A percentile compares a stretch with the other conserved stretches of the same genome.
Conservation (phyloP, 805 yeast genomes). For the Metschnikowia rubicola region DNA sequence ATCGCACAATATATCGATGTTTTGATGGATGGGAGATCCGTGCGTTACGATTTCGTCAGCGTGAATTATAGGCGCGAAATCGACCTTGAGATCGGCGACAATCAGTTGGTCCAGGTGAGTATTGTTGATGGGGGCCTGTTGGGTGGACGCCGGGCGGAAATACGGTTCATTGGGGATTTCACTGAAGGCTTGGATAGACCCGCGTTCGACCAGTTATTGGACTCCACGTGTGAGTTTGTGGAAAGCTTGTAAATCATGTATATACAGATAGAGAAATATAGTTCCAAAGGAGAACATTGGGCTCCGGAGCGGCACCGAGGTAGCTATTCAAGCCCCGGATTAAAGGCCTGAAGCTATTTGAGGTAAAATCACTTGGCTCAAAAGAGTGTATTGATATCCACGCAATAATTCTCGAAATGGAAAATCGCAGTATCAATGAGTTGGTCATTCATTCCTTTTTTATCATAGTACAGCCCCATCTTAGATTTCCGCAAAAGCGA, state of each 20-base stretch:
- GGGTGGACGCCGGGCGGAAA: slow-evolving; percentile 52
- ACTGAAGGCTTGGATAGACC: slow-evolving; percentile 16
- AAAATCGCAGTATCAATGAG: too few species aligned
- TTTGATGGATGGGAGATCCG: slow-evolving; percentile 32
- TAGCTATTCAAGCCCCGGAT: too few species aligned
- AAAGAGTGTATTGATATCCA: too few species aligned
- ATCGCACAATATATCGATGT: slow-evolving; percentile 41
- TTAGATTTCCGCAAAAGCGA: too few species aligned
- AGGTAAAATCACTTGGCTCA: too few species aligned
- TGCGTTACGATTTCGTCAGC: slow-evolving; percentile 44
- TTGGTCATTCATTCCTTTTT: too few species aligned
- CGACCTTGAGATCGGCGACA: slow-evolving; percentile 36
- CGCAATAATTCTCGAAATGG: too few species aligned
- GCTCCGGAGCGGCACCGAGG: too few species aligned
- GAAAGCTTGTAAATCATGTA: slow-evolving; percentile 12
- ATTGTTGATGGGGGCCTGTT: slow-evolving; percentile 55
- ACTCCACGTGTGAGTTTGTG: slow-evolving; percentile 20
- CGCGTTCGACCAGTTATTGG: slow-evolving; percentile 25
- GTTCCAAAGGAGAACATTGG: not conserved
- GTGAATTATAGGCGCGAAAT: slow-evolving; percentile 44
- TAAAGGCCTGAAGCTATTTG: too few species aligned
- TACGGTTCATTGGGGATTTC: slow-evolving; percentile 15
- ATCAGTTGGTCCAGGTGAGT: slow-evolving; percentile 38
- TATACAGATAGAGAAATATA: not conserved
- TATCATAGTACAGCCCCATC: too few species aligned